Percentiles rank a stretch among this genome's conserved stretches.
Evolutionary conservation across 805 yeast species (phyloP).

Genomic region (Candida stauntonica): DNA sequence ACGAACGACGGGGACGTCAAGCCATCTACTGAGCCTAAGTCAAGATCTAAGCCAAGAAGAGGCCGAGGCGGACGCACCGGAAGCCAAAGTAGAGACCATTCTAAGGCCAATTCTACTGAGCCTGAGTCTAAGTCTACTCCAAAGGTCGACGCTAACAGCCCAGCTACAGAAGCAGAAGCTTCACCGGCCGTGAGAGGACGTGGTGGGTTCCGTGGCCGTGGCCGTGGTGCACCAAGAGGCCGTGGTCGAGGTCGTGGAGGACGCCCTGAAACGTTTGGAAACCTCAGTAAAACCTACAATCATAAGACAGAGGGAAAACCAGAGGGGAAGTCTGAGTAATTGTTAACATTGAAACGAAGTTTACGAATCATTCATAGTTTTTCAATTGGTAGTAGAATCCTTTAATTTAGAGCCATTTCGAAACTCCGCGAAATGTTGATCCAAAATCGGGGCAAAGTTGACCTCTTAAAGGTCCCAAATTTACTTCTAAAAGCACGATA

Average conservation of each 20-base stretch:
- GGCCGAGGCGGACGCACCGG: neutral
- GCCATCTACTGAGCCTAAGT: neutral
- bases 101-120: too few species aligned
- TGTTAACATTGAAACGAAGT: conserved; percentile 4
- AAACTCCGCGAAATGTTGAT: too few species aligned
- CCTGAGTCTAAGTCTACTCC: too few species aligned
- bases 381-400: neutral
- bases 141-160: too few species aligned
- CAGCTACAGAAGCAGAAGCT: too few species aligned
- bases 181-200: neutral
- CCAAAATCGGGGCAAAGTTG: too few species aligned
- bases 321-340: conserved; percentile 1
- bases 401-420: too few species aligned
- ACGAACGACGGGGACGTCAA: too few species aligned
- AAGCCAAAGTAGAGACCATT: neutral
- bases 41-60: neutral
- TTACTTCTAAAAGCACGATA: neutral
- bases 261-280: too few species aligned
- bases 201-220: conserved; percentile 1
- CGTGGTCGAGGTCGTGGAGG: conserved; percentile 10
- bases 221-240: conserved; percentile 5
- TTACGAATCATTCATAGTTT: neutral
- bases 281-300: too few species aligned
- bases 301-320: too few species aligned
- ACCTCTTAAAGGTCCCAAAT: too few species aligned